Evolutionary conservation across 208 protist species (phyloP).

Genomic region (Herpetomonas muscarum): DNA sequence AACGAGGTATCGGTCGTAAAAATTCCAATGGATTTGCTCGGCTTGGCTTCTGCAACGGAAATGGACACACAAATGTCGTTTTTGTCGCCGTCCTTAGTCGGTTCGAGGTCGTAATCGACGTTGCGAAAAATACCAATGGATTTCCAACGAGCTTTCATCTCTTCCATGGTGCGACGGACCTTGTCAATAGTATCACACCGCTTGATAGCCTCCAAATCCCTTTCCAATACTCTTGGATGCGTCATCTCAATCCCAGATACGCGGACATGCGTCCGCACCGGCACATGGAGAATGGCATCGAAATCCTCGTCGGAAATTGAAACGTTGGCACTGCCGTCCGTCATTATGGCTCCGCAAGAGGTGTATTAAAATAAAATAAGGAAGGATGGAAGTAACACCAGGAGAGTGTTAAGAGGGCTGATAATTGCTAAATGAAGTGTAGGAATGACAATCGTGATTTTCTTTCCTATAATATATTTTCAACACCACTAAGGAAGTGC

Average conservation of each 20-base stretch:
- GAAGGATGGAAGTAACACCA: conserved; percentile 7
- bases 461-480: not conserved
- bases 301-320: conserved; percentile 59
- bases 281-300: conserved; percentile 27
- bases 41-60: conserved; percentile 60
- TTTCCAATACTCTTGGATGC: conserved; percentile 60
- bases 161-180: conserved; percentile 45
- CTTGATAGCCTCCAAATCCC: conserved; percentile 75
- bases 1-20: conserved; percentile 81
- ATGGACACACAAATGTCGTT: conserved; percentile 78
- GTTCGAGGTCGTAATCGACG: conserved; percentile 84
- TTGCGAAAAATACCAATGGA: conserved; percentile 59
- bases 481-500: not conserved
- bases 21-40: conserved; percentile 71
- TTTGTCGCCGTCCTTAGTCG: conserved; percentile 51
- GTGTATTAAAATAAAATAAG: conserved; percentile 10
- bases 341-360: too few relatives aligned
- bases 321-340: conserved; percentile 8
- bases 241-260: conserved; percentile 45
- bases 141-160: conserved; percentile 51
- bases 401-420: not conserved
- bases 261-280: conserved; percentile 66
- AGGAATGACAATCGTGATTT: not conserved
- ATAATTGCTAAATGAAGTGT: conserved; percentile 10
- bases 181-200: conserved; percentile 53